phyloP scores from a whole-genome alignment of 2,329 filamentous ascomycete genomes.

The Apiospora hydei region DNA sequence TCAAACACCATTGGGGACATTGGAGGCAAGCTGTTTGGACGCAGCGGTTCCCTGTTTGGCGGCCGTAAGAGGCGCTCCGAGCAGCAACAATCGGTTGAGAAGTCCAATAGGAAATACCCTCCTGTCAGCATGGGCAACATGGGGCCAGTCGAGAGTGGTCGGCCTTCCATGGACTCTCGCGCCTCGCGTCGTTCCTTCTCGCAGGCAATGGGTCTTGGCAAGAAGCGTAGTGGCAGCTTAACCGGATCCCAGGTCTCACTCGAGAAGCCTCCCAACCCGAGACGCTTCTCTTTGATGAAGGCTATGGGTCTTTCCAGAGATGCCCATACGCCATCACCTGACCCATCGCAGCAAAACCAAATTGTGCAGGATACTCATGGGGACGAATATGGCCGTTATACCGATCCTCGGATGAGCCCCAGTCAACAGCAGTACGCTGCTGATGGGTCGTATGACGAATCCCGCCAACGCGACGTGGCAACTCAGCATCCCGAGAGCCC shows the following conservation, averaged over 20 bases:
- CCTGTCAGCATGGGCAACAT: slow-evolving; percentile 88
- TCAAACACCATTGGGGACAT: slow-evolving; percentile 82
- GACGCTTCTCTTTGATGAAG: slow-evolving; percentile 77
- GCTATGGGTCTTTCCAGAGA: slow-evolving; percentile 68
- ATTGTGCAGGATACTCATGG: slow-evolving; percentile 57
- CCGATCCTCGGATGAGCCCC: slow-evolving; percentile 36
- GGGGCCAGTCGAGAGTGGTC: slow-evolving; percentile 59
- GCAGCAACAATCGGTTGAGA: slow-evolving; percentile 47
- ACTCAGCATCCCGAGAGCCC: slow-evolving; percentile 44
- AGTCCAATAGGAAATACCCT: slow-evolving; percentile 78
- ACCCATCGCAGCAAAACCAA: slow-evolving; percentile 61
- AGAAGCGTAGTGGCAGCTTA: slow-evolving; percentile 75
- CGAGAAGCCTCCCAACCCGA: slow-evolving; percentile 59
- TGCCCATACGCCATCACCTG: slow-evolving; percentile 53
- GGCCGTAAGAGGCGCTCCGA: slow-evolving; percentile 49
- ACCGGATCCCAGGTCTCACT: slow-evolving; percentile 61
- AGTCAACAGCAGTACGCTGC: slow-evolving; percentile 39
- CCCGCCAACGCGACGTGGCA: slow-evolving; percentile 40
- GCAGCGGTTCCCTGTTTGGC: slow-evolving; percentile 84
- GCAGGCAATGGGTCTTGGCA: slow-evolving; percentile 63
- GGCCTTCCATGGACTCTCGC: slow-evolving; percentile 75
- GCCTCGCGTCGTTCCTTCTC: slow-evolving; percentile 74
- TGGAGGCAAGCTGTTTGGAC: slow-evolving; percentile 83
- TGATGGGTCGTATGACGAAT: slow-evolving; percentile 48
- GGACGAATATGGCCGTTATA: slow-evolving; percentile 48